Conservation (phyloP, 2,329 filamentous ascomycete species). For the Podosphaera aphanis region DNA sequence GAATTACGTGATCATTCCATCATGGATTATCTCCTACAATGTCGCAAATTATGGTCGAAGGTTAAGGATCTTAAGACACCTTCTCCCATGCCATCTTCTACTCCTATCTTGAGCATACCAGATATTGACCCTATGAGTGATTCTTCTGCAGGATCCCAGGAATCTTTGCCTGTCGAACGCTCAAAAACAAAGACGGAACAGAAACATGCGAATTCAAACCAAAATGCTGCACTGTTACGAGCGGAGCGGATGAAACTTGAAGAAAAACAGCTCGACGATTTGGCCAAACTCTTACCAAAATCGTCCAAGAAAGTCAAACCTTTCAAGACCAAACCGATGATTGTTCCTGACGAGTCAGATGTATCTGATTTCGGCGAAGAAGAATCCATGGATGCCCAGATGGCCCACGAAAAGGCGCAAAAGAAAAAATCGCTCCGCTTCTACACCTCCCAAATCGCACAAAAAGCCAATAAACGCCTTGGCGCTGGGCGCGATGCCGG, state of each 20-base stretch:
- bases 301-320: slow-evolving; percentile 7
- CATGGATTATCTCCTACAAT: slow-evolving; percentile 65
- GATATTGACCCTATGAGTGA: slow-evolving; percentile 7
- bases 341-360: slow-evolving; percentile 36
- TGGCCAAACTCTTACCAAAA: slow-evolving; percentile 11
- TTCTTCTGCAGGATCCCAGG: neutral
- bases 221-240: slow-evolving; percentile 16
- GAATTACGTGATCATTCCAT: slow-evolving; percentile 74
- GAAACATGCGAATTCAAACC: slow-evolving; percentile 18
- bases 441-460: slow-evolving; percentile 92
- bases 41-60: slow-evolving; percentile 56
- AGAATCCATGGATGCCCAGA: slow-evolving; percentile 48
- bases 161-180: neutral
- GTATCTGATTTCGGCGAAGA: slow-evolving; percentile 87
- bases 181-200: slow-evolving; percentile 19
- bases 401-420: slow-evolving; percentile 66
- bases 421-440: slow-evolving; percentile 87
- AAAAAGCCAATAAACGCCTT: slow-evolving; percentile 73
- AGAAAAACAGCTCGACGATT: slow-evolving; percentile 21
- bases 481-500: slow-evolving; percentile 50
- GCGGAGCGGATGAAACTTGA: slow-evolving; percentile 17
- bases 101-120: slow-evolving; percentile 13
- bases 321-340: slow-evolving; percentile 15
- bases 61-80: slow-evolving; percentile 37
- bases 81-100: neutral